These are phyloP conservation scores for Fermentozyma sake DNA, from an alignment of 1,139 yeast genomes.

Conservation along the genomic window DNA sequence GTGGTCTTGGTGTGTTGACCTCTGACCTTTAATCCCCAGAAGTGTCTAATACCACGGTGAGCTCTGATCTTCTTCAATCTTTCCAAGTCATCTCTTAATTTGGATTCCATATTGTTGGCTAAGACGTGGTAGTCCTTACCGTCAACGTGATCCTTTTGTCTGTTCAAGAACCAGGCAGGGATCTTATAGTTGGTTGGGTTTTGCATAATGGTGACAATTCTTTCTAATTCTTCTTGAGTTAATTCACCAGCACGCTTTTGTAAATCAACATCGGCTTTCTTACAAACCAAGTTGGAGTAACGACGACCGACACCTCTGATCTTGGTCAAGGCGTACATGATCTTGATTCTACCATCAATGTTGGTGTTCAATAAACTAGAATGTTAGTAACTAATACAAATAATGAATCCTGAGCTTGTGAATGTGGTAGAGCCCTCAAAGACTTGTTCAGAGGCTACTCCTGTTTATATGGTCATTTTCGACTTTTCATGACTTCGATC, in stretches of 20 bases:
- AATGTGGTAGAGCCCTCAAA: no score
- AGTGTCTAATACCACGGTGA: constrained; percentile 99
- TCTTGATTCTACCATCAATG: constrained; percentile 99
- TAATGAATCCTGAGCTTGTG: no score
- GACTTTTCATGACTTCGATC: no score
- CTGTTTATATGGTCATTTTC: no score
- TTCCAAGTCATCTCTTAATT: constrained; percentile 99
- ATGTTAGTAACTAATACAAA: constrained; percentile 21
- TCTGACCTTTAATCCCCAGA: constrained; percentile 97
- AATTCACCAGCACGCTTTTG: constrained; percentile 99
- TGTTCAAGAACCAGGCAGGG: constrained; percentile 99
- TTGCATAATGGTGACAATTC: constrained; percentile 99
- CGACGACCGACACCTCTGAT: constrained; percentile 99
- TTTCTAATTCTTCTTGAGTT: constrained; percentile 99
- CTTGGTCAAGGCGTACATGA: constrained; percentile 99
- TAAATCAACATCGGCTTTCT: constrained; percentile 99
- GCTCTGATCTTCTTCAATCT: constrained; percentile 99
- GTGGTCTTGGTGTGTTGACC: constrained; percentile 99
- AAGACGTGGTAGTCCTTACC: constrained; percentile 99
- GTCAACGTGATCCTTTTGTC: constrained; percentile 97
- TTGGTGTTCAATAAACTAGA: constrained; percentile 98
- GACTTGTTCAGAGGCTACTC: no score
- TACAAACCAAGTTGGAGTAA: constrained; percentile 99
- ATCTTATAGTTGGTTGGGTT: constrained; percentile 99
- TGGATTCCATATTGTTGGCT: constrained; percentile 98